Evolutionary conservation across 2,329 filamentous ascomycete species (phyloP).

Genomic region (Myrmaecium sp.): DNA sequence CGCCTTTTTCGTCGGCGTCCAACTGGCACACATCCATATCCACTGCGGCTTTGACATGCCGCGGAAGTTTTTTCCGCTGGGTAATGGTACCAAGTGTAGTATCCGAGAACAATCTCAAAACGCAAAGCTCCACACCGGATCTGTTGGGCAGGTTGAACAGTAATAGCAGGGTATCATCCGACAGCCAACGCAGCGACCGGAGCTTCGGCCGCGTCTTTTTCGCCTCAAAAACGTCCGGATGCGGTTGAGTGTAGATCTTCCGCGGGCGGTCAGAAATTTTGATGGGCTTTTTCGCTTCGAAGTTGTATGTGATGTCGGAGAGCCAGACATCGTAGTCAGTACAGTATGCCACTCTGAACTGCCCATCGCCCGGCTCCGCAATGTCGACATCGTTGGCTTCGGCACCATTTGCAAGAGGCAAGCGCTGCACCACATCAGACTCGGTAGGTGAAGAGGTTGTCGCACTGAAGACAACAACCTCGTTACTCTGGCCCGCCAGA

Average conservation of each 20-base stretch:
- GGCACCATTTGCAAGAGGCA: constrained; percentile 31
- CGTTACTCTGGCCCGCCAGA: constrained; percentile 49
- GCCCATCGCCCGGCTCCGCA: constrained; percentile 40
- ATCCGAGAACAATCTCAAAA: constrained; percentile 44
- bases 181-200: constrained; percentile 38
- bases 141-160: constrained; percentile 39
- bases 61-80: constrained; percentile 43
- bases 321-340: constrained; percentile 59
- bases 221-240: constrained; percentile 17
- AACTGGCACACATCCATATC: constrained; percentile 63
- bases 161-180: constrained; percentile 34
- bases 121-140: constrained; percentile 36
- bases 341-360: constrained; percentile 63
- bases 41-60: constrained; percentile 54
- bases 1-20: constrained; percentile 37
- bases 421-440: constrained; percentile 36
- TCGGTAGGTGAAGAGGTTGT: constrained; percentile 30
- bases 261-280: constrained; percentile 11
- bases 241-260: constrained; percentile 15
- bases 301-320: constrained; percentile 39
- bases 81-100: constrained; percentile 33
- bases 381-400: constrained; percentile 58
- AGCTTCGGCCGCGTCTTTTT: constrained; percentile 32
- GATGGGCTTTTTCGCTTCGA: constrained; percentile 21
- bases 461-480: constrained; percentile 67